Evolutionary conservation across 331 rosid genomes (phyloP).

Genomic region (Telfairia occidentalis): DNA sequence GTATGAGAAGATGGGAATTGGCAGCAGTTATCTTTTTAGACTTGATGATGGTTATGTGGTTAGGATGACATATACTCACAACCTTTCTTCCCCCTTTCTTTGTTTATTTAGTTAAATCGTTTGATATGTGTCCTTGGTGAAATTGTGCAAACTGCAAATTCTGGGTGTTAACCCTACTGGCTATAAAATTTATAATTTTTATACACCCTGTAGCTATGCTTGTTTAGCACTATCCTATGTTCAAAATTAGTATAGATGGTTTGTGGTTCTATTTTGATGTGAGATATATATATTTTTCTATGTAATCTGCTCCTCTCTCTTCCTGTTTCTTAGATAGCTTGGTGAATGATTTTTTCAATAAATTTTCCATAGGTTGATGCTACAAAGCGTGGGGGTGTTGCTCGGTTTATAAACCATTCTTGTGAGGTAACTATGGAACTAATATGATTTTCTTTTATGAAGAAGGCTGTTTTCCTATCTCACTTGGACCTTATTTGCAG

Average conservation of each 20-base stretch:
- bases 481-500: conserved; percentile 33
- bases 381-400: conserved; percentile 92
- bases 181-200: background rate
- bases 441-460: background rate
- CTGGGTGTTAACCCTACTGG: background rate
- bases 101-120: background rate
- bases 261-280: background rate
- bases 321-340: background rate
- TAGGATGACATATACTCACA: conserved; percentile 23
- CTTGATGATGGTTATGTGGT: conserved; percentile 99
- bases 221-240: background rate
- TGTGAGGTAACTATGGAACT: conserved; percentile 59
- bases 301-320: background rate
- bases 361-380: conserved; percentile 74
- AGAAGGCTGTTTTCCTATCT: background rate
- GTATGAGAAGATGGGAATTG: conserved; percentile 93
- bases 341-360: conserved; percentile 11
- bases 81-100: background rate
- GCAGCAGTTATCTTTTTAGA: conserved; percentile 96
- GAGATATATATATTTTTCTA: background rate
- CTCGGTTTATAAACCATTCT: conserved; percentile 90
- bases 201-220: background rate
- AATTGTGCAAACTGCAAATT: background rate
- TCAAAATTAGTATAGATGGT: background rate
- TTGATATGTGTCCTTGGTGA: background rate